These are phyloP conservation scores for Clarireedia paspali DNA, from an alignment of 2,329 filamentous ascomycete genomes.

Conservation along the genomic window DNA sequence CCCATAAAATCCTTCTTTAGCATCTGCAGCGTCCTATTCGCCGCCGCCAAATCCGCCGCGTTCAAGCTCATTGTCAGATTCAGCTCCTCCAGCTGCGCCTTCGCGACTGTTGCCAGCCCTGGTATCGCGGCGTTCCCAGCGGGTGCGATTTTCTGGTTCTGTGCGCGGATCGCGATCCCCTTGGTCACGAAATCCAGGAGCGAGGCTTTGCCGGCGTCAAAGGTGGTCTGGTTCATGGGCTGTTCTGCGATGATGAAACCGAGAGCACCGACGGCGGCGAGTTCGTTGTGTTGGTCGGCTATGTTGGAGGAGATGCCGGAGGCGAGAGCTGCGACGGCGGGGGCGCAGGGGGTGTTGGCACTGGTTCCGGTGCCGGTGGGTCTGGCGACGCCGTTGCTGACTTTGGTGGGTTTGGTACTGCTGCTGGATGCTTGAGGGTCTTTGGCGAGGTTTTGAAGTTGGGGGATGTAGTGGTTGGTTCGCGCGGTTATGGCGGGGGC, in stretches of 20 bases:
- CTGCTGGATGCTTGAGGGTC: neutral
- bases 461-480: neutral
- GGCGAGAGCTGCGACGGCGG: conserved; percentile 15
- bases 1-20: conserved; percentile 18
- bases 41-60: neutral
- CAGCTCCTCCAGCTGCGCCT: conserved; percentile 17
- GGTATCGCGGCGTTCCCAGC: conserved; percentile 15
- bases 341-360: conserved; percentile 9
- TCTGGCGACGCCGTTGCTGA: neutral
- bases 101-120: conserved; percentile 18
- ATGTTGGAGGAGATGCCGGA: conserved; percentile 19
- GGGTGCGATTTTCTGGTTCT: conserved; percentile 22
- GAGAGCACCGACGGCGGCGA: conserved; percentile 13
- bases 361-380: neutral
- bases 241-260: conserved; percentile 13
- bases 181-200: conserved; percentile 18
- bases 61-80: conserved; percentile 16
- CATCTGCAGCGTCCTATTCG: conserved; percentile 13
- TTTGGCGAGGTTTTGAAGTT: neutral
- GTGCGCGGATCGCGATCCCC: conserved; percentile 18
- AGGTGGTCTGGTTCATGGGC: conserved; percentile 14
- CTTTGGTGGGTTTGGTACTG: neutral
- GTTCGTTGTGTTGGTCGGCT: conserved; percentile 19
- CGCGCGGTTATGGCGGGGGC: neutral
- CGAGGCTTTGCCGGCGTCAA: conserved; percentile 11